A percentile compares a stretch with the other conserved stretches of the same genome.
Evolutionary conservation across 1,284 basidiomycete genomes (phyloP).

Genomic region (Leccinum solheimii): DNA sequence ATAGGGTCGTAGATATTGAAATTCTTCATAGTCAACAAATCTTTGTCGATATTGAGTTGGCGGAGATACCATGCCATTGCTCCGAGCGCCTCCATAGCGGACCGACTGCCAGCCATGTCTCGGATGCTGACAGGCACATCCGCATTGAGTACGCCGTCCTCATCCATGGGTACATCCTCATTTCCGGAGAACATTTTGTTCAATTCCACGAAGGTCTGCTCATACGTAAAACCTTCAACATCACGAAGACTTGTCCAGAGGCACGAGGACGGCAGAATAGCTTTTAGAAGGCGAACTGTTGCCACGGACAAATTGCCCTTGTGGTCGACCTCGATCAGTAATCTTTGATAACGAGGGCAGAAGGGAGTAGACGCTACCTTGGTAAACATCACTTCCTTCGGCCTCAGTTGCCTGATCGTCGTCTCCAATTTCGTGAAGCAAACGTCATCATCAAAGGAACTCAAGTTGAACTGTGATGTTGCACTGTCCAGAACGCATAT

Average conservation of each 20-base stretch:
- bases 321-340: constrained; percentile 3
- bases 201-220: constrained; percentile 72
- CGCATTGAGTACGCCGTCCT: constrained; percentile 42
- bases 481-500: constrained; percentile 95
- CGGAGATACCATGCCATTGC: constrained; percentile 92
- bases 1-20: constrained; percentile 97
- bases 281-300: constrained; percentile 80
- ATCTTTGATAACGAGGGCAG: not conserved
- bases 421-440: constrained; percentile 94
- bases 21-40: constrained; percentile 90
- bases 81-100: constrained; percentile 83
- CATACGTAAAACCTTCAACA: constrained; percentile 78
- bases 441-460: constrained; percentile 89
- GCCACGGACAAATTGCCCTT: constrained; percentile 82
- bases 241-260: constrained; percentile 86
- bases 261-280: constrained; percentile 74
- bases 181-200: constrained; percentile 64
- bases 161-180: constrained; percentile 48
- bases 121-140: constrained; percentile 75
- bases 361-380: constrained; percentile 58
- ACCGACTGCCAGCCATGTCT: constrained; percentile 62
- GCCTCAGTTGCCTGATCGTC: constrained; percentile 86
- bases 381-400: constrained; percentile 91
- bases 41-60: constrained; percentile 91
- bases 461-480: constrained; percentile 94